Evolutionary conservation across 2,329 filamentous ascomycete genomes (phyloP).

Genomic region (Eurotiales sp.): DNA sequence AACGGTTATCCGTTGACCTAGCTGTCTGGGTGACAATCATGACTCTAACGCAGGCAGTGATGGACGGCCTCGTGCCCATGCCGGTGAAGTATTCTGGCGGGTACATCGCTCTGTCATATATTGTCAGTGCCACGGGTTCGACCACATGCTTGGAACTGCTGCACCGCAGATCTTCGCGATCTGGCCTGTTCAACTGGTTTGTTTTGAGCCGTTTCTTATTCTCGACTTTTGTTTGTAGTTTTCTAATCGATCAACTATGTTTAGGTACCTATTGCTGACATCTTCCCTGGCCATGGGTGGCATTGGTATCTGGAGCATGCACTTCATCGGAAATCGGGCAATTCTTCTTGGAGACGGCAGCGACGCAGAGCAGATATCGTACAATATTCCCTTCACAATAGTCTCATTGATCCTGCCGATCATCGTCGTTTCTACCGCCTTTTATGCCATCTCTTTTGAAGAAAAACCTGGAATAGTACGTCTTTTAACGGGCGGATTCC

Average conservation of each 20-base stretch:
- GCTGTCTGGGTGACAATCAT: conserved; percentile 5
- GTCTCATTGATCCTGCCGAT: conserved; percentile 79
- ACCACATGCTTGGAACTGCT: conserved; percentile 78
- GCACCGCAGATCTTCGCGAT: conserved; percentile 67
- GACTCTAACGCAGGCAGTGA: conserved; percentile 11
- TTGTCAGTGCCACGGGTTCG: conserved; percentile 71
- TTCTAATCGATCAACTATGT: neutral
- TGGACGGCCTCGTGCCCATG: conserved; percentile 10
- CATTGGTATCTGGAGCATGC: conserved; percentile 73
- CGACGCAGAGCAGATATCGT: conserved; percentile 64
- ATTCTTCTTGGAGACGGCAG: conserved; percentile 66
- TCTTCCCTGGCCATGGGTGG: conserved; percentile 70
- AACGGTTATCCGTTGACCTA: neutral
- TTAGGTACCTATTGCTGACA: conserved; percentile 59
- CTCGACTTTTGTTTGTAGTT: neutral
- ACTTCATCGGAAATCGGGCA: conserved; percentile 56
- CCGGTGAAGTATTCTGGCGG: conserved; percentile 30
- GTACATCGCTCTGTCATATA: conserved; percentile 65
- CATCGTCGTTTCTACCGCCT: conserved; percentile 67
- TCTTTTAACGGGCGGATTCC: conserved; percentile 59
- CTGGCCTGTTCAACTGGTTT: conserved; percentile 67
- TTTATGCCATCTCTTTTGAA: conserved; percentile 63
- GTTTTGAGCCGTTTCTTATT: too few species aligned
- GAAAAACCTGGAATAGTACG: conserved; percentile 57
- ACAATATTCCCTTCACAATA: conserved; percentile 67